Percentiles rank a stretch among this genome's conserved stretches.
Conservation (phyloP, 176 grass and related monocot species). For the Musa itinerans region DNA sequence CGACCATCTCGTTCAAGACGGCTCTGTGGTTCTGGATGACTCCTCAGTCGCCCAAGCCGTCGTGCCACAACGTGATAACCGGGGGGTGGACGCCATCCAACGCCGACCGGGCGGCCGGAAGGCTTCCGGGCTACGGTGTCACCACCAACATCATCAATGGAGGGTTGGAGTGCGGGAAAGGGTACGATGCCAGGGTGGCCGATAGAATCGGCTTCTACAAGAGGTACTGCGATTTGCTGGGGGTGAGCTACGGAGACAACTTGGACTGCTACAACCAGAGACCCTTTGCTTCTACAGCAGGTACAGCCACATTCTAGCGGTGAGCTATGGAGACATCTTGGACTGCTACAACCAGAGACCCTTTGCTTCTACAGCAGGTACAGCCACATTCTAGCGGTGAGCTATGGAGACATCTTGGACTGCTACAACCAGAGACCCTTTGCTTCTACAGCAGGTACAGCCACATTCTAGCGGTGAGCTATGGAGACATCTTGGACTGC, state of each 20-base stretch:
- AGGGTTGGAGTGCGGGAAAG: slow-evolving; percentile 7
- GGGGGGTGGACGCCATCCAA: background rate
- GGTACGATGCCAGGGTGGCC: background rate
- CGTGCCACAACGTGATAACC: slow-evolving; percentile 18
- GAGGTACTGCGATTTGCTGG: slow-evolving; percentile 11
- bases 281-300: slow-evolving; percentile 6
- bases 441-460: too few species aligned
- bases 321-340: background rate
- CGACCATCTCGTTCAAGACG: slow-evolving; percentile 41
- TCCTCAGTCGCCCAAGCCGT: slow-evolving; percentile 33
- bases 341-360: background rate
- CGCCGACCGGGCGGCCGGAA: slow-evolving; percentile 2
- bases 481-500: too few species aligned
- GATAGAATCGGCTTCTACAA: slow-evolving; percentile 15
- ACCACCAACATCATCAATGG: slow-evolving; percentile 17
- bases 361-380: too few species aligned
- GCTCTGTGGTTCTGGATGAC: slow-evolving; percentile 73
- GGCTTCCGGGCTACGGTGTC: background rate
- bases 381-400: too few species aligned
- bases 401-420: too few species aligned
- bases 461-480: too few species aligned
- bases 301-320: background rate
- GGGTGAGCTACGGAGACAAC: background rate
- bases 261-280: background rate
- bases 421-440: too few species aligned